phyloP scores from a whole-genome alignment of 805 yeast genomes.

The Saccharomycopsis capsularis region DNA sequence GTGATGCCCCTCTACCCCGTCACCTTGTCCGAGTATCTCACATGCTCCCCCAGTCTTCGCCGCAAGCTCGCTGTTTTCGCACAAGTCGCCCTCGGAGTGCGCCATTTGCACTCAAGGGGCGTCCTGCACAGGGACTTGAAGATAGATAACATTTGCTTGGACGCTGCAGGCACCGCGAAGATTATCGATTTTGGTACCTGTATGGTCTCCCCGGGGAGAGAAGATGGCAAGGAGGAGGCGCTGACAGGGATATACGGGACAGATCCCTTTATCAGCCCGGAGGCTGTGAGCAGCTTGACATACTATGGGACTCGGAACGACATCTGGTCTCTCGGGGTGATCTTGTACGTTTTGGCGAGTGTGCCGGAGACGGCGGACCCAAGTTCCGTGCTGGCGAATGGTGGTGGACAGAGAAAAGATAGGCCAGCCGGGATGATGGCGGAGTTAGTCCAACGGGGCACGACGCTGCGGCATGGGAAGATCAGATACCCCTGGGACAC shows the following conservation, averaged over 20 bases:
- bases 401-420: not conserved
- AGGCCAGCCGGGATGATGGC: not conserved
- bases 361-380: not conserved
- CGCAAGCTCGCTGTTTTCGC: constrained; percentile 38
- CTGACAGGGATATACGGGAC: constrained; percentile 19
- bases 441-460: constrained; percentile 3
- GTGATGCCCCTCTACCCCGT: constrained; percentile 18
- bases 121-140: constrained; percentile 91
- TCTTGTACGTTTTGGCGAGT: constrained; percentile 13
- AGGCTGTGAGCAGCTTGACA: constrained; percentile 5
- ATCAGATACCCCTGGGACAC: constrained; percentile 19
- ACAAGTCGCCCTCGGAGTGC: constrained; percentile 73
- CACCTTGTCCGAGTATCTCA: constrained; percentile 7
- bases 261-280: constrained; percentile 21
- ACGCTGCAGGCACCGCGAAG: constrained; percentile 56
- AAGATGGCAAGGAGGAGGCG: not conserved
- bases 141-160: constrained; percentile 75
- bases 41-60: not conserved
- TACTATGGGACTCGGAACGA: constrained; percentile 18
- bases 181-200: constrained; percentile 80
- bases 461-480: constrained; percentile 6
- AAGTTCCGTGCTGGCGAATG: not conserved
- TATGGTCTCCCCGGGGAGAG: not conserved
- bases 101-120: constrained; percentile 81
- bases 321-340: constrained; percentile 21